These are phyloP conservation scores for Clavispora santaluciae DNA, from an alignment of 805 yeast species.

Conservation along the genomic window DNA sequence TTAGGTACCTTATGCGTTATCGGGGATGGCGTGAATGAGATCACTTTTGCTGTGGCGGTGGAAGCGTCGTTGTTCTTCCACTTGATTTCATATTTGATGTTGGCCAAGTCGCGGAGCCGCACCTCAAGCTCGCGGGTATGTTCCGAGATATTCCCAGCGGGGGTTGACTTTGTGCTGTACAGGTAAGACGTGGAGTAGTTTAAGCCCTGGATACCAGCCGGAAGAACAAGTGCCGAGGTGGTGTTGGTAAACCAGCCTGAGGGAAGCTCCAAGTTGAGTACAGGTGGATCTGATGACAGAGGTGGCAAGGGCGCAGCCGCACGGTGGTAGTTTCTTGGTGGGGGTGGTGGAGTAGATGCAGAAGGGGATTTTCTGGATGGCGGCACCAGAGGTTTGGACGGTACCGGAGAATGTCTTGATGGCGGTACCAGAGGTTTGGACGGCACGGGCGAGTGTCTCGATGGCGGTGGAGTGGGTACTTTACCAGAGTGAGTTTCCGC, in stretches of 20 bases:
- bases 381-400: too few species aligned
- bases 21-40: slow-evolving; percentile 42
- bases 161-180: slow-evolving; percentile 6
- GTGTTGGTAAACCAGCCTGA: slow-evolving; percentile 45
- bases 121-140: slow-evolving; percentile 28
- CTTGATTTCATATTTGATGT: slow-evolving; percentile 26
- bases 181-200: slow-evolving; percentile 25
- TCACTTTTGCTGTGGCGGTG: slow-evolving; percentile 23
- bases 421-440: too few species aligned
- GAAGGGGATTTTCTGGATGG: slow-evolving; percentile 11
- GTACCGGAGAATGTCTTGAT: too few species aligned
- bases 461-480: slow-evolving; percentile 1
- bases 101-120: slow-evolving; percentile 41
- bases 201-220: slow-evolving; percentile 32
- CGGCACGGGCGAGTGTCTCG: slow-evolving; percentile 21
- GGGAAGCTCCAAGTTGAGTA: slow-evolving; percentile 37
- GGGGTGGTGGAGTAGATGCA: slow-evolving; percentile 28
- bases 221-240: slow-evolving; percentile 25
- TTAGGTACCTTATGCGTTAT: slow-evolving; percentile 22
- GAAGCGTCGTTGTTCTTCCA: slow-evolving; percentile 33
- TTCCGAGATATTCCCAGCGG: slow-evolving; percentile 9
- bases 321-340: slow-evolving; percentile 18
- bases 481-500: neutral
- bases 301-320: slow-evolving; percentile 20
- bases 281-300: slow-evolving; percentile 22